These are phyloP conservation scores for Trifolium repens DNA, from an alignment of 306 rosid species.

Conservation along the genomic window DNA sequence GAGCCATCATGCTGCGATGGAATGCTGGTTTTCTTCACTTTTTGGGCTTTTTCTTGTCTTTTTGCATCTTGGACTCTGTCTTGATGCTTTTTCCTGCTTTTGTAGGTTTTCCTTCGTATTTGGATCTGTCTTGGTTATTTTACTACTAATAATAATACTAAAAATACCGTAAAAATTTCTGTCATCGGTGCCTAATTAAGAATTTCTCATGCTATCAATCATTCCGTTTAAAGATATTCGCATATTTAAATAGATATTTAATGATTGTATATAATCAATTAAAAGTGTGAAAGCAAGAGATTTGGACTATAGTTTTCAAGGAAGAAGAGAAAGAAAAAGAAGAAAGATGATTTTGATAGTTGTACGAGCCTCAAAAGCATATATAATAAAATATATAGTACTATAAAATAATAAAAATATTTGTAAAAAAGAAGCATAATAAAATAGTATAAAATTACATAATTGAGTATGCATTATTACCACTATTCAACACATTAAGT, in stretches of 20 bases:
- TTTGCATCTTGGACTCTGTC: too few relatives aligned
- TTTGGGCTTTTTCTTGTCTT: too few relatives aligned
- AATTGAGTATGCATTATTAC: constrained; percentile 31
- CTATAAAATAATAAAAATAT: too few relatives aligned
- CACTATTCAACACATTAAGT: constrained; percentile 2
- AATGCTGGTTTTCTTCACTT: too few relatives aligned
- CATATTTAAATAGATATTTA: not conserved
- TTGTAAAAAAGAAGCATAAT: not conserved
- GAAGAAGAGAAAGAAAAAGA: not conserved
- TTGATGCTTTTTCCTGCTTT: too few relatives aligned
- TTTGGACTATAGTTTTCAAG: not conserved
- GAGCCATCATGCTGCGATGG: too few relatives aligned
- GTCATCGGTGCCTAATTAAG: too few relatives aligned
- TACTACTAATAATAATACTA: too few relatives aligned
- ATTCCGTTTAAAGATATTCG: not conserved
- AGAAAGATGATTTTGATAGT: not conserved
- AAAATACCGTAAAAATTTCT: too few relatives aligned
- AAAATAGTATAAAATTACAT: not conserved
- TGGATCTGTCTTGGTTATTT: too few relatives aligned
- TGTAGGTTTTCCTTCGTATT: too few relatives aligned
- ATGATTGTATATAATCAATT: constrained; percentile 14
- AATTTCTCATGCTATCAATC: too few relatives aligned
- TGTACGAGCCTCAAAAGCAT: constrained; percentile 19
- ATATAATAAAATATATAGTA: not conserved
- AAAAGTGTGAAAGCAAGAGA: constrained; percentile 27